A percentile compares a stretch with the other conserved stretches of the same genome.
Conservation (phyloP, 179 eudicot genomes). For the Amaranthus tricolor region DNA sequence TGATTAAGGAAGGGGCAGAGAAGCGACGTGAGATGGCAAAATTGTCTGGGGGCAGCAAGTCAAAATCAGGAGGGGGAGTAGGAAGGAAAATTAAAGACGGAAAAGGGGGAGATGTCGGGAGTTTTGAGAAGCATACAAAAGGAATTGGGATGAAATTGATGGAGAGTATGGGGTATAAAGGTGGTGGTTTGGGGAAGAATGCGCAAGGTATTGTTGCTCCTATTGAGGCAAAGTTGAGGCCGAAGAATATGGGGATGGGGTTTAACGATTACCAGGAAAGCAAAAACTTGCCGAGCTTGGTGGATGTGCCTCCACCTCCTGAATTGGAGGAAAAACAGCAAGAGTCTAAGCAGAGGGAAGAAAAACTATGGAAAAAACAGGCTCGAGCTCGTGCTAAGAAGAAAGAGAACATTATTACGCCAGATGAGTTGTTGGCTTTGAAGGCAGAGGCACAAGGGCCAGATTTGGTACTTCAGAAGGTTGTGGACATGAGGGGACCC, state of each 20-base stretch:
- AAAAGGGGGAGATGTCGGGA: slow-evolving; percentile 46
- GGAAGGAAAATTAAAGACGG: slow-evolving; percentile 22
- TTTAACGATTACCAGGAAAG: slow-evolving; percentile 72
- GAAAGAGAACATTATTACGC: slow-evolving; percentile 60
- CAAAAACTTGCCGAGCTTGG: slow-evolving; percentile 38
- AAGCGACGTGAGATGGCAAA: slow-evolving; percentile 33
- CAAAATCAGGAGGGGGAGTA: slow-evolving; percentile 17
- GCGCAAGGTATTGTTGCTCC: slow-evolving; percentile 84
- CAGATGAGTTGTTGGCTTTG: slow-evolving; percentile 69
- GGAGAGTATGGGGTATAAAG: slow-evolving; percentile 80
- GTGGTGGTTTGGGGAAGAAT: slow-evolving; percentile 86
- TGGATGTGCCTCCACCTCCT: slow-evolving; percentile 24
- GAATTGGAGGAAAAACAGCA: slow-evolving; percentile 47
- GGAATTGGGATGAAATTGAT: slow-evolving; percentile 76
- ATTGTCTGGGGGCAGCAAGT: slow-evolving; percentile 20
- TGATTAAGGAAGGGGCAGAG: slow-evolving; percentile 46
- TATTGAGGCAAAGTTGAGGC: slow-evolving; percentile 74
- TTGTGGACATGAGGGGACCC: slow-evolving; percentile 94
- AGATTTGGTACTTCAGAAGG: slow-evolving; percentile 63
- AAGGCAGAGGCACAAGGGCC: slow-evolving; percentile 54
- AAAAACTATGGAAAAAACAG: slow-evolving; percentile 60
- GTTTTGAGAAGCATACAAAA: slow-evolving; percentile 74
- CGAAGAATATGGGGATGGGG: slow-evolving; percentile 85
- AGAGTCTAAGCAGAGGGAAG: slow-evolving; percentile 47
- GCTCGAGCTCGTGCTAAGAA: slow-evolving; percentile 41